Conservation (phyloP, 1,284 basidiomycete species). For the Neolentinus lepideus region DNA sequence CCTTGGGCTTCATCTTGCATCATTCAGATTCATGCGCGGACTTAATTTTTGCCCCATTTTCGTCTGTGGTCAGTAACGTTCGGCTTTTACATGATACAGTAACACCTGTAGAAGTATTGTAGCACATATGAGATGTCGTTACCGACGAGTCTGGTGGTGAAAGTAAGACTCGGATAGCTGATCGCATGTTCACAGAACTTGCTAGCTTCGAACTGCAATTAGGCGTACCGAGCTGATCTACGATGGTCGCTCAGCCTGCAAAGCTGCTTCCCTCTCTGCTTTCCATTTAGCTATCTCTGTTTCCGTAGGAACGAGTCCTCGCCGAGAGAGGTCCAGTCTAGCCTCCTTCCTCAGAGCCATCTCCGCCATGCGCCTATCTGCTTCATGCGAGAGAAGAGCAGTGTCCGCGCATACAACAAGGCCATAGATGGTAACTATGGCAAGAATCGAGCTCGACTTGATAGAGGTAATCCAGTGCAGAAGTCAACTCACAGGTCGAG, state of each 20-base stretch:
- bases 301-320: constrained; percentile 76
- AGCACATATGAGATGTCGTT: not conserved
- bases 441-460: constrained; percentile 3
- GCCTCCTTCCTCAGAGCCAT: constrained; percentile 67
- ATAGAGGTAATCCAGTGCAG: not conserved
- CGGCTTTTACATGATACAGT: not conserved
- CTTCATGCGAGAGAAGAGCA: constrained; percentile 69
- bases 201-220: not conserved
- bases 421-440: constrained; percentile 54
- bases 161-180: not conserved
- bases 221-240: constrained; percentile 4
- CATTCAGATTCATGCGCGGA: not conserved
- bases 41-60: not conserved
- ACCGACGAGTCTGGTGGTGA: not conserved
- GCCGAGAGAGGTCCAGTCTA: constrained; percentile 63
- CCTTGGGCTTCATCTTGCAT: not conserved
- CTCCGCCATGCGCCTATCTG: constrained; percentile 56
- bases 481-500: constrained; percentile 34
- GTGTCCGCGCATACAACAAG: constrained; percentile 71
- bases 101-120: not conserved
- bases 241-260: not conserved
- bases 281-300: constrained; percentile 80
- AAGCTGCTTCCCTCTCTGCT: constrained; percentile 29
- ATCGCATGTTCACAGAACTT: not conserved
- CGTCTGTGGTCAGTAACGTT: not conserved